Conservation (phyloP, 2,329 filamentous ascomycete species). For the Elsinoe perseae region DNA sequence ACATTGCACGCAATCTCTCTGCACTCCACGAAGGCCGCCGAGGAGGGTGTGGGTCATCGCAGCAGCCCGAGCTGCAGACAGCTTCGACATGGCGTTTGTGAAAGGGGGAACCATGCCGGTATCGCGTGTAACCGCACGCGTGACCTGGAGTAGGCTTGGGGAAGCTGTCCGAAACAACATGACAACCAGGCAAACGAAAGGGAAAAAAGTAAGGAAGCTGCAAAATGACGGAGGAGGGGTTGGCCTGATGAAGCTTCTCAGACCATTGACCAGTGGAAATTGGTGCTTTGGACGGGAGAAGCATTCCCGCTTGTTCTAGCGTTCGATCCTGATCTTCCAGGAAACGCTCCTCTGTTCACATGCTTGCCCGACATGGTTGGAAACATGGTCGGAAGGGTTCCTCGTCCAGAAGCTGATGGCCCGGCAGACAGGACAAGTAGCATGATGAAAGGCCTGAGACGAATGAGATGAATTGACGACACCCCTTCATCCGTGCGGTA, state of each 20-base stretch:
- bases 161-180: neutral
- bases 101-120: neutral
- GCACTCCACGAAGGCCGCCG: conserved; percentile 5
- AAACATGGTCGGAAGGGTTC: neutral
- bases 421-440: neutral
- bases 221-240: neutral
- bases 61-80: neutral
- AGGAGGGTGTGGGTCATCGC: conserved; percentile 6
- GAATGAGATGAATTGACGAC: neutral
- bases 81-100: neutral
- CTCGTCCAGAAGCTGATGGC: neutral
- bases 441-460: neutral
- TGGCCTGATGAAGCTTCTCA: neutral
- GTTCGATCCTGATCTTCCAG: neutral
- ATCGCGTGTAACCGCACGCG: conserved; percentile 8
- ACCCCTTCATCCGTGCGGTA: neutral
- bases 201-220: conserved; percentile 5
- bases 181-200: neutral
- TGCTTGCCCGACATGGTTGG: neutral
- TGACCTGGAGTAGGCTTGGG: neutral
- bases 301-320: neutral
- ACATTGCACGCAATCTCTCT: neutral
- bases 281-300: neutral
- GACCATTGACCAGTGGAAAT: neutral
- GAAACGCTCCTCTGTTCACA: neutral